Evolutionary conservation across 129 eudicot species (phyloP).

Genomic region (Escallonia rubra): DNA sequence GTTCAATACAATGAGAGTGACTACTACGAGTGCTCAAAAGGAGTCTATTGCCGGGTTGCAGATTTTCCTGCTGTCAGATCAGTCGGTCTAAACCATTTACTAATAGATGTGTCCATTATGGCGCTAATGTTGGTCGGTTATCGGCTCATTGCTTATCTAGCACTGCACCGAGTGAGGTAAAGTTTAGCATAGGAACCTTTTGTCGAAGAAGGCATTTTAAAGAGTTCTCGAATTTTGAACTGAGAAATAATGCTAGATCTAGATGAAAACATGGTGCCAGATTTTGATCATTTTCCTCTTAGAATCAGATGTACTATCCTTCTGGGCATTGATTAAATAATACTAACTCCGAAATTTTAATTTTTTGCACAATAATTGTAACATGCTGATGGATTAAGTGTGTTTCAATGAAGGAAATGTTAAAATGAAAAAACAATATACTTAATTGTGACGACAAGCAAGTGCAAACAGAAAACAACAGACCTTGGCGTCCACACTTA

Average conservation of each 20-base stretch:
- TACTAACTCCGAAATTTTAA: conserved; percentile 26
- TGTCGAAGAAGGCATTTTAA: conserved; percentile 12
- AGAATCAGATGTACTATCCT: conserved; percentile 40
- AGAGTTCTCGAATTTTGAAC: conserved; percentile 34
- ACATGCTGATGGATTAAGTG: conserved; percentile 1
- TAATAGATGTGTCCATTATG: conserved; percentile 60
- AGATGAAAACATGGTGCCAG: conserved; percentile 36
- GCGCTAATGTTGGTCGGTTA: conserved; percentile 84
- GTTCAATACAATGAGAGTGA: conserved; percentile 74
- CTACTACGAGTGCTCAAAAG: conserved; percentile 74
- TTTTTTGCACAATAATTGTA: conserved; percentile 15
- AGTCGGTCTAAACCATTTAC: conserved; percentile 61
- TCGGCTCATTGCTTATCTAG: conserved; percentile 77
- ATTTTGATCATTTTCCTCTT: conserved; percentile 38
- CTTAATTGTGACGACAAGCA: neutral
- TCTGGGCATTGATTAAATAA: conserved; percentile 40
- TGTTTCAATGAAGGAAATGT: neutral
- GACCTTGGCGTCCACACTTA: conserved; percentile 18
- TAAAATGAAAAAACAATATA: conserved; percentile 3
- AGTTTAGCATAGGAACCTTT: conserved; percentile 25
- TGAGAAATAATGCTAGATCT: conserved; percentile 42
- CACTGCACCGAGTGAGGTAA: conserved; percentile 66
- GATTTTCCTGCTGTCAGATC: conserved; percentile 78
- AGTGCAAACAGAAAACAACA: neutral
- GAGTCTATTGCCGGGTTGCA: conserved; percentile 62